A percentile compares a stretch with the other conserved stretches of the same genome.
phyloP scores from a whole-genome alignment of 169 alveolate species.

The Plasmodium yoelii region DNA sequence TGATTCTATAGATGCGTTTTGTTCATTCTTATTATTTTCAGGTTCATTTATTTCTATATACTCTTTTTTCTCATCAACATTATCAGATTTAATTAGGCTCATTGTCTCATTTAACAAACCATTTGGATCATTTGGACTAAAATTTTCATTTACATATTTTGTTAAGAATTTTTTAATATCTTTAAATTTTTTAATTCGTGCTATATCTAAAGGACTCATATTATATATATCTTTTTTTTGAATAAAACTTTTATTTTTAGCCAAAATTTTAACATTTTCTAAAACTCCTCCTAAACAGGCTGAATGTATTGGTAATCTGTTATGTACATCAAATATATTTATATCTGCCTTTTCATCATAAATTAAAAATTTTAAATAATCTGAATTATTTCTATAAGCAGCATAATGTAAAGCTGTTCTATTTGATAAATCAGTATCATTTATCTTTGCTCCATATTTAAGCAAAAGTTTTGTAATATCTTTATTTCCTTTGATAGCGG shows the following conservation, averaged over 20 bases:
- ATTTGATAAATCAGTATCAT: constrained; percentile 86
- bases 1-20: not conserved
- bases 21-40: constrained; percentile 1
- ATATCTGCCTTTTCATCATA: constrained; percentile 85
- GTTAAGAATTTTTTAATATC: constrained; percentile 46
- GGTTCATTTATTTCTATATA: not conserved
- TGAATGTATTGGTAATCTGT: constrained; percentile 90
- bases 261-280: constrained; percentile 84
- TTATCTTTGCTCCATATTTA: constrained; percentile 83
- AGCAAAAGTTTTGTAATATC: constrained; percentile 84
- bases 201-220: constrained; percentile 87
- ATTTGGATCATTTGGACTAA: constrained; percentile 6
- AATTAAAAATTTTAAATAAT: constrained; percentile 83
- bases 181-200: constrained; percentile 79
- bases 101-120: constrained; percentile 1
- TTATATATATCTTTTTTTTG: constrained; percentile 86
- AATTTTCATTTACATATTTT: constrained; percentile 36
- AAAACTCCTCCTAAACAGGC: constrained; percentile 91
- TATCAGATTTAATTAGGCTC: not conserved
- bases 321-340: constrained; percentile 87
- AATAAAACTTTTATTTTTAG: constrained; percentile 82
- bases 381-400: constrained; percentile 83
- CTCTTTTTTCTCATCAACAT: not conserved
- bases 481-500: constrained; percentile 89
- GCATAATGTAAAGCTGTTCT: constrained; percentile 90